phyloP scores from a whole-genome alignment of 495 filamentous ascomycete genomes.

The Evansstolkia leycettana region DNA sequence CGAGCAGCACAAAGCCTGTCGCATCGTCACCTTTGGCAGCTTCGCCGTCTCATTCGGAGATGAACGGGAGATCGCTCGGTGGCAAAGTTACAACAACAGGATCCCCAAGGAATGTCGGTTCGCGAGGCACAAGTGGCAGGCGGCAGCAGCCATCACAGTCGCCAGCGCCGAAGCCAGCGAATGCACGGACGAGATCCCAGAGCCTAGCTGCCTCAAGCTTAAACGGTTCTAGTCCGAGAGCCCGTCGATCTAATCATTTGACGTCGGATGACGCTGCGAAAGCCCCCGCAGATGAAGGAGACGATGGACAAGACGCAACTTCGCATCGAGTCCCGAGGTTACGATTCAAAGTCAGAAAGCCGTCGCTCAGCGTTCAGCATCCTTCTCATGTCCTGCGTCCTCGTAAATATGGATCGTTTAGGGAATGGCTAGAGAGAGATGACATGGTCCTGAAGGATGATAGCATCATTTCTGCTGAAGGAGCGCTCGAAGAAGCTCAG shows the following conservation, averaged over 20 bases:
- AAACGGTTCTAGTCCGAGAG: constrained; percentile 9
- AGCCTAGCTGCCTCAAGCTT: constrained; percentile 12
- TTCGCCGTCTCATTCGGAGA: constrained; percentile 19
- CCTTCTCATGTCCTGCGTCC: constrained; percentile 35
- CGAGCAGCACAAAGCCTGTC: constrained; percentile 12
- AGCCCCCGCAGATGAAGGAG: constrained; percentile 2
- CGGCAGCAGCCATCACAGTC: constrained; percentile 20
- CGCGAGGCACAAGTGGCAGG: constrained; percentile 13
- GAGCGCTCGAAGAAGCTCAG: constrained; percentile 38
- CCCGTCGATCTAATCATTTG: constrained; percentile 16
- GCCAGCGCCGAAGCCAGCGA: constrained; percentile 14
- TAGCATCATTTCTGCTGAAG: constrained; percentile 38
- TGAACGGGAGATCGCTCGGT: constrained; percentile 20
- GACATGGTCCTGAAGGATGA: constrained; percentile 29
- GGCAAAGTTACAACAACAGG: constrained; percentile 21
- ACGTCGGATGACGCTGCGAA: constrained; percentile 9
- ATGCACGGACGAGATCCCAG: constrained; percentile 22
- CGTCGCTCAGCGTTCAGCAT: constrained; percentile 37
- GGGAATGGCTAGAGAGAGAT: constrained; percentile 43
- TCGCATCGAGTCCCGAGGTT: constrained; percentile 27
- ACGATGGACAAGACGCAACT: constrained; percentile 11
- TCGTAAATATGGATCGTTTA: constrained; percentile 37
- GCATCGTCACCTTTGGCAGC: constrained; percentile 24
- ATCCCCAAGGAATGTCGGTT: constrained; percentile 16
- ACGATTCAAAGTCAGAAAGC: constrained; percentile 41